phyloP scores from a whole-genome alignment of 1,284 basidiomycete species.

The Leccinum colubrinum region DNA sequence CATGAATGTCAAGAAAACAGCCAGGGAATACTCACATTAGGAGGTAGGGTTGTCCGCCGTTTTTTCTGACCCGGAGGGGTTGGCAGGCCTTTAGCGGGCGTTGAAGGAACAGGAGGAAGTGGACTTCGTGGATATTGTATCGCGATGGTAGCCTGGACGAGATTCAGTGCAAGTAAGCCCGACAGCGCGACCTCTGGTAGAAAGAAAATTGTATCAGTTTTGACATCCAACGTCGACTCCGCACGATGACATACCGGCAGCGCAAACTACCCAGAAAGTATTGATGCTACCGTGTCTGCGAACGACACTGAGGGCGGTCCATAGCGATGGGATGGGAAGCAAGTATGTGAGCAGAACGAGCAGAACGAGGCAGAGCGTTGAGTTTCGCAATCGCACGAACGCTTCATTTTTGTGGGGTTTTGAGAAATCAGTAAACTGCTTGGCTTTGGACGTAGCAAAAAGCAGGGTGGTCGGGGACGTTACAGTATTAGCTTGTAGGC shows the following conservation, averaged over 20 bases:
- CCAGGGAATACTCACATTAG: slow-evolving; percentile 39
- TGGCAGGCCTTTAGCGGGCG: slow-evolving; percentile 36
- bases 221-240: neutral
- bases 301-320: slow-evolving; percentile 35
- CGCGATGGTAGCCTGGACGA: slow-evolving; percentile 50
- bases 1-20: neutral
- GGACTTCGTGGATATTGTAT: slow-evolving; percentile 51
- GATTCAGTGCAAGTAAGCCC: slow-evolving; percentile 45
- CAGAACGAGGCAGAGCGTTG: slow-evolving; percentile 42
- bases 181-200: slow-evolving; percentile 43
- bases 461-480: slow-evolving; percentile 23
- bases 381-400: slow-evolving; percentile 50
- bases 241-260: slow-evolving; percentile 18
- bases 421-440: slow-evolving; percentile 34
- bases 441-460: slow-evolving; percentile 23
- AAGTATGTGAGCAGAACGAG: slow-evolving; percentile 50
- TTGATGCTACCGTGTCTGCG: slow-evolving; percentile 17
- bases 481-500: neutral
- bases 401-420: slow-evolving; percentile 59
- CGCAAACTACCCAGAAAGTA: slow-evolving; percentile 20
- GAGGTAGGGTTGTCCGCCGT: slow-evolving; percentile 40
- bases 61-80: slow-evolving; percentile 40
- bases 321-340: slow-evolving; percentile 50
- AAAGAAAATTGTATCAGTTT: neutral
- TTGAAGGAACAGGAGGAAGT: slow-evolving; percentile 38